Evolutionary conservation across 2,329 filamentous ascomycete genomes (phyloP).

Genomic region (Phialophora tarda): DNA sequence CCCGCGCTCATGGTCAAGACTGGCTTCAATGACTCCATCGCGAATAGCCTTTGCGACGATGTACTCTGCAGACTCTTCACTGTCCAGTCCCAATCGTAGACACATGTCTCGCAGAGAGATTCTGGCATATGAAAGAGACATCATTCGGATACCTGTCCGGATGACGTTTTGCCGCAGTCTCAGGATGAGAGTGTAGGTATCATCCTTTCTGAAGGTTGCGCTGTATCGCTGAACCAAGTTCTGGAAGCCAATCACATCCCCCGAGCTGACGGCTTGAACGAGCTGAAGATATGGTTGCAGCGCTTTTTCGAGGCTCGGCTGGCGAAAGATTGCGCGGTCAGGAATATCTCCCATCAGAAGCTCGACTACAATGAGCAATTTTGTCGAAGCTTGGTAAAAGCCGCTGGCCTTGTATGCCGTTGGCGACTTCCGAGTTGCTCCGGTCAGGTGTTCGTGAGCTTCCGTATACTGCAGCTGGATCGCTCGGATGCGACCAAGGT

Average conservation of each 20-base stretch:
- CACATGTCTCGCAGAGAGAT: constrained; percentile 98
- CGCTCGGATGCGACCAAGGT: constrained; percentile 92
- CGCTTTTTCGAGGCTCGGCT: constrained; percentile 81
- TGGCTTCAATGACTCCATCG: constrained; percentile 95
- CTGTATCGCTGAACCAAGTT: constrained; percentile 81
- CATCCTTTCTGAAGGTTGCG: constrained; percentile 86
- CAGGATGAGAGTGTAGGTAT: constrained; percentile 92
- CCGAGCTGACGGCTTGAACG: constrained; percentile 94
- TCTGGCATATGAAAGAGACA: constrained; percentile 95
- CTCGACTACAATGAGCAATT: constrained; percentile 95
- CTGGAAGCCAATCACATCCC: constrained; percentile 91
- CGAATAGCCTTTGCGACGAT: constrained; percentile 98
- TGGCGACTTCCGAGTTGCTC: constrained; percentile 92
- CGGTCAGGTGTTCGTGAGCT: constrained; percentile 90
- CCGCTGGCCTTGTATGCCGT: constrained; percentile 86
- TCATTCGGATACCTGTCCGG: constrained; percentile 99
- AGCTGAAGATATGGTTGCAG: constrained; percentile 92
- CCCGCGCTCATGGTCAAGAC: constrained; percentile 88
- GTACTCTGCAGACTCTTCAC: constrained; percentile 97
- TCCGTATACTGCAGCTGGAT: constrained; percentile 97
- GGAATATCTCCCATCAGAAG: constrained; percentile 98
- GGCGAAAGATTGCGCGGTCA: constrained; percentile 90
- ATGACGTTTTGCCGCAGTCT: constrained; percentile 98
- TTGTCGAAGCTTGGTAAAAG: constrained; percentile 94
- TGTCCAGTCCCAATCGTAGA: constrained; percentile 88